Percentiles rank a stretch among this genome's conserved stretches.
These are phyloP conservation scores for Trichoderma gamsii DNA, from an alignment of 495 filamentous ascomycete species.

Conservation along the genomic window DNA sequence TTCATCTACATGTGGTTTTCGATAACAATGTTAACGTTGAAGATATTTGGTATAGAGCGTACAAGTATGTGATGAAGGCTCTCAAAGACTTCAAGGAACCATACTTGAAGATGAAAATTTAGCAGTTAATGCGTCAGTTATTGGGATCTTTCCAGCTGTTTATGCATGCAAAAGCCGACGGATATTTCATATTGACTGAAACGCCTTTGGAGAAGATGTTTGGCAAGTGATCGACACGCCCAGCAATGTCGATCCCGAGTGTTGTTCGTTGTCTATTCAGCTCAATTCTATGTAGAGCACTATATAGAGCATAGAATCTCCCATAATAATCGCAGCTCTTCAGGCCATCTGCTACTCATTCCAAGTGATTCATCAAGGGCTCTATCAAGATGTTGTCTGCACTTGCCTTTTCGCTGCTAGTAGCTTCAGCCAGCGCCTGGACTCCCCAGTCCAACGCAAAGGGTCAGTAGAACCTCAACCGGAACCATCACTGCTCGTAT, in stretches of 20 bases:
- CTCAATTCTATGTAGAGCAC: background rate
- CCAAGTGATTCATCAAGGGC: too few relatives aligned
- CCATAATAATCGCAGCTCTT: background rate
- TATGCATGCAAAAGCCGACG: background rate
- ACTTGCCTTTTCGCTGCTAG: background rate
- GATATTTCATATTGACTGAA: background rate
- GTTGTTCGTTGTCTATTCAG: background rate
- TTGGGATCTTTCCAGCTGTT: background rate
- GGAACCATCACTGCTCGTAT: background rate
- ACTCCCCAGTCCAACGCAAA: background rate
- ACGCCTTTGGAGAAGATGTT: background rate
- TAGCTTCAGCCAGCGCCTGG: constrained; percentile 1
- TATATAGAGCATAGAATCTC: background rate
- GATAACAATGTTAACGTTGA: too few relatives aligned
- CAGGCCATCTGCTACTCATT: background rate
- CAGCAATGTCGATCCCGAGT: background rate
- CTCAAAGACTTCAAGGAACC: too few relatives aligned
- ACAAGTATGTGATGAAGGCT: too few relatives aligned
- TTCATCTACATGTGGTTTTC: background rate
- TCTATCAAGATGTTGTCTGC: background rate
- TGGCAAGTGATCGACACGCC: background rate
- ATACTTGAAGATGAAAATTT: too few relatives aligned
- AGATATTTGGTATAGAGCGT: too few relatives aligned
- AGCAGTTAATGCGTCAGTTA: too few relatives aligned
- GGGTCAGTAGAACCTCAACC: background rate